These are phyloP conservation scores for Saksenaea vasiformis DNA, from an alignment of 371 early-diverging fungal genomes.

Conservation along the genomic window DNA sequence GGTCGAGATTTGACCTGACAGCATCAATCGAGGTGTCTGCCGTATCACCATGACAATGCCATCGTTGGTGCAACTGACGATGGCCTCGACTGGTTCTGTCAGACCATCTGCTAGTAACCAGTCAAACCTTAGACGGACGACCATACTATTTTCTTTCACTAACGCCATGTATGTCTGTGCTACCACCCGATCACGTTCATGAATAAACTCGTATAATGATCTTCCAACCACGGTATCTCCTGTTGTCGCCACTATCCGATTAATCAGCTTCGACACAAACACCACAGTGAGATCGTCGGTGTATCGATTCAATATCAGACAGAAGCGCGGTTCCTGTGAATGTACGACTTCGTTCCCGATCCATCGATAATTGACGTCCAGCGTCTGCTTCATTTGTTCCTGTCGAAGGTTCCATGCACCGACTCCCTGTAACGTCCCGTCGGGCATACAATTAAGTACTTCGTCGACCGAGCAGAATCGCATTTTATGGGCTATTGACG, in stretches of 20 bases:
- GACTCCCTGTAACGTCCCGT: constrained; percentile 25
- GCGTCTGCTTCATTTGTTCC: constrained; percentile 16
- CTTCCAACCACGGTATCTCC: constrained; percentile 21
- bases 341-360: constrained; percentile 16
- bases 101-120: constrained; percentile 30
- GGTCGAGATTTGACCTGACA: background rate
- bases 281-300: constrained; percentile 30
- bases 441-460: constrained; percentile 13
- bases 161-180: constrained; percentile 27
- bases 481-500: constrained; percentile 19
- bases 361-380: constrained; percentile 23
- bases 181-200: constrained; percentile 20
- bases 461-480: constrained; percentile 36
- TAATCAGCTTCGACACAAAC: constrained; percentile 22
- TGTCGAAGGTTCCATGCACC: constrained; percentile 37
- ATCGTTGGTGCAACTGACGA: constrained; percentile 50
- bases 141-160: constrained; percentile 30
- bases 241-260: constrained; percentile 25
- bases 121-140: constrained; percentile 41
- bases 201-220: constrained; percentile 29
- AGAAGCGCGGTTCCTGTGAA: constrained; percentile 28
- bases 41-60: constrained; percentile 41
- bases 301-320: constrained; percentile 41
- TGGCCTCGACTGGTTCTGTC: constrained; percentile 29
- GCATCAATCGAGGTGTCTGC: background rate